Evolutionary conservation across 148 eudicot genomes (phyloP).

Genomic region (Pouteria glomerata): DNA sequence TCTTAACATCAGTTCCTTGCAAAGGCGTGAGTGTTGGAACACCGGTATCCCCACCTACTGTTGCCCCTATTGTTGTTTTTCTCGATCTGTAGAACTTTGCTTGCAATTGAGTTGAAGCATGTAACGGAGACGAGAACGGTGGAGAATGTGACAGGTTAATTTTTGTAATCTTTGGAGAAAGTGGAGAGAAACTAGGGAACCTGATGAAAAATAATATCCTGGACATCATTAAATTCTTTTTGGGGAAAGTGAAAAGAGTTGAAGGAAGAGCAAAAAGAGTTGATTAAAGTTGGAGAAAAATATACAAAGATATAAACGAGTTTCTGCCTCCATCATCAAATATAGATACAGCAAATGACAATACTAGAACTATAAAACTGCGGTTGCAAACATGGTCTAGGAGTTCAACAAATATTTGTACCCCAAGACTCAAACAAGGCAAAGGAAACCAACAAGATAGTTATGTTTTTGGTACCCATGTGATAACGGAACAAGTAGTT

Average conservation of each 20-base stretch:
- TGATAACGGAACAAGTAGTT: no score
- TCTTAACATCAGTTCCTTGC: neutral
- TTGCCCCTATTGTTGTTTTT: neutral
- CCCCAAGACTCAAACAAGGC: no score
- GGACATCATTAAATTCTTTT: neutral
- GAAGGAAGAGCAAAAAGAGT: neutral
- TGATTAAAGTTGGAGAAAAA: neutral
- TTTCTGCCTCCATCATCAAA: no score
- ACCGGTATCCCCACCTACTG: neutral
- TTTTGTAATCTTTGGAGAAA: neutral
- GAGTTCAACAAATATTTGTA: no score
- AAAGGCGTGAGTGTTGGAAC: slow-evolving; percentile 16
- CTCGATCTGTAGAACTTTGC: slow-evolving; percentile 3
- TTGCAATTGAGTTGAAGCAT: slow-evolving; percentile 1
- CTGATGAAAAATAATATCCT: slow-evolving; percentile 4
- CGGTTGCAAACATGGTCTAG: no score
- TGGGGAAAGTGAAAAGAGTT: neutral
- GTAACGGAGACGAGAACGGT: neutral
- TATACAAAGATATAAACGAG: neutral
- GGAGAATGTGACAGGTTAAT: neutral
- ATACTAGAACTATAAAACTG: no score
- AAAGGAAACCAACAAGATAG: no score
- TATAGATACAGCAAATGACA: no score
- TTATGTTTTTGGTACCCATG: no score
- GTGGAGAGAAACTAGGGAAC: slow-evolving; percentile 11